Base-by-base conservation (phyloP, 225 moss, liverwort and hornwort species). In the Polytrichum formosum region DNA sequence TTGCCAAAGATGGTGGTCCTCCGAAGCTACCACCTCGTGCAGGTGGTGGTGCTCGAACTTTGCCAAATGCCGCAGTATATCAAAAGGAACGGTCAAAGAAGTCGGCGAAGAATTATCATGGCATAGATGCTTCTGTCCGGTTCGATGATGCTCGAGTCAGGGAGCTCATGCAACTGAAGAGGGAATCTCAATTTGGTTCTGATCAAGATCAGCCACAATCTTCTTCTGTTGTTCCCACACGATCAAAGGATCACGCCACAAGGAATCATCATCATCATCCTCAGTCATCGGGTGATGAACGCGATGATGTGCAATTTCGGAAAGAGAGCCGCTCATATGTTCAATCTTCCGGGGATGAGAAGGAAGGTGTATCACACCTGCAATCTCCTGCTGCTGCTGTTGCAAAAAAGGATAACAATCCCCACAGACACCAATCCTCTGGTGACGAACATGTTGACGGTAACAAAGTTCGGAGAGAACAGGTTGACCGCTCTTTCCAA, bases 291-390 rank as follows among this genome's bases (percentile, higher is more conserved):
- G 76, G 76, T 23, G 81, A 81, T 31, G 78, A 79, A 3, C 59
- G 74, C 55, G 76, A 73, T 37, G 62, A 6, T 19, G 72, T 69
- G 30, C 68, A 63, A 26, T 62, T 68, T 53, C 63, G 53, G 20
- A 67, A 67, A 19, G 80, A 78, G 9, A 72, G 61, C 61, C 76
- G 46, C 28, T 64, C n/a, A 13, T 21, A 81, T 56, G 35, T 35
- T 35, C 79, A 68, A 29, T 84, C 77, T 26, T 84, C 75, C 8
- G 81, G 77, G 13, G 81, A 79, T 61, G 83, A 83, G 16, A 76
- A 53, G 28, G 65, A 72, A 26, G 56, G 46, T 33, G 74, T 61
- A 18, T 2, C 35, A 9, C 9, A 35, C 35, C 9, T 35, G 35
- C 35, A 74, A 60, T 87, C 76, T n/a, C 83, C 79, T 9, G 83